Evolutionary conservation across 805 yeast species (phyloP).

Genomic region (Hanseniaspora nectarophila): DNA sequence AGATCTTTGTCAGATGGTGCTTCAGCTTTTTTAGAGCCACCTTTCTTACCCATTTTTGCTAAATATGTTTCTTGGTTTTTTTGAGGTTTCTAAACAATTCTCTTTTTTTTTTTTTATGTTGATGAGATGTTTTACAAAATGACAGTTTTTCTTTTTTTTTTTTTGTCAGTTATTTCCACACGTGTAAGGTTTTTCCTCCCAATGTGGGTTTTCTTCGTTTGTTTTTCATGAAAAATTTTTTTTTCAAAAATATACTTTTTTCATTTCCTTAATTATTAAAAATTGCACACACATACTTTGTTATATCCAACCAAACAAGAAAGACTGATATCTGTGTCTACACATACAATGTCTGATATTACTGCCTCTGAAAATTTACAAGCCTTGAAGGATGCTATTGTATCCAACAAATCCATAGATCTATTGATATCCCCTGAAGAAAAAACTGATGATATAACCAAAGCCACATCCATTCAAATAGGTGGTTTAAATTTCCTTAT

Average conservation of each 20-base stretch:
- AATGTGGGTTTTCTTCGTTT: background rate
- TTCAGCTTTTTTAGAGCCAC: conserved; percentile 1
- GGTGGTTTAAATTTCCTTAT: conserved; percentile 16
- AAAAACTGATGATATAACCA: conserved; percentile 29
- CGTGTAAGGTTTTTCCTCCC: background rate
- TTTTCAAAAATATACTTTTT: no score
- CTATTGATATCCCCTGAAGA: conserved; percentile 20
- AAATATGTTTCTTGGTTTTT: background rate
- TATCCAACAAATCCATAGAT: background rate
- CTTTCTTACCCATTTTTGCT: conserved; percentile 2
- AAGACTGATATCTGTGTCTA: no score
- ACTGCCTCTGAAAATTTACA: background rate
- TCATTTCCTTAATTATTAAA: no score
- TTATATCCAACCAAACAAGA: no score
- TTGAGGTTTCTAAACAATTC: background rate
- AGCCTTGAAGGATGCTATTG: conserved; percentile 8
- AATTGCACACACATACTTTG: no score
- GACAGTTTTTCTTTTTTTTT: no score
- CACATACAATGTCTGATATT: background rate
- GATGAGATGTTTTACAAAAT: background rate
- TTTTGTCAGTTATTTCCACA: no score
- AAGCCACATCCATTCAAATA: conserved; percentile 27
- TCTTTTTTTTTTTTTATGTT: background rate
- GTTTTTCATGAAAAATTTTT: no score
- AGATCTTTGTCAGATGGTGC: background rate